Evolutionary conservation across 164 flowering plant genomes (phyloP).

Genomic region (Malania oleifera): DNA sequence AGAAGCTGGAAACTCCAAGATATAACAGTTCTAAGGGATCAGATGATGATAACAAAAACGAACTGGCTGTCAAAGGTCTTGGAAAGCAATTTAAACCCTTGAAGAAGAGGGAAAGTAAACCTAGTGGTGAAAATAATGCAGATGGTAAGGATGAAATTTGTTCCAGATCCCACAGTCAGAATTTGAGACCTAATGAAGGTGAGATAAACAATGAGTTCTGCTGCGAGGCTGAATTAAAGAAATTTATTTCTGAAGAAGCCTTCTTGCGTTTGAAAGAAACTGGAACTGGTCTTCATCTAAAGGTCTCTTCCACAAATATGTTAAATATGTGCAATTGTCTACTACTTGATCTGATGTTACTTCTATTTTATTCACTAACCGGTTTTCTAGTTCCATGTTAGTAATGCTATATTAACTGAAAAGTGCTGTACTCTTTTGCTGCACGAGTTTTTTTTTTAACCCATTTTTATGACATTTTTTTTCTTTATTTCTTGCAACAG

Average conservation of each 20-base stretch:
- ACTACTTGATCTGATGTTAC: background rate
- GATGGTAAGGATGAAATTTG: slow-evolving; percentile 26
- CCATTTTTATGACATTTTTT: background rate
- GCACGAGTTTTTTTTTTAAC: background rate
- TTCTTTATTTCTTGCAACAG: slow-evolving; percentile 36
- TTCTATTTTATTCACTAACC: background rate
- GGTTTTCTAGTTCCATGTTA: background rate
- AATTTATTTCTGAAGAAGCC: slow-evolving; percentile 57
- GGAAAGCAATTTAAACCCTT: slow-evolving; percentile 77
- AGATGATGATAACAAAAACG: slow-evolving; percentile 26
- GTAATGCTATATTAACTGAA: background rate
- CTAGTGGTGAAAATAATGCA: slow-evolving; percentile 14
- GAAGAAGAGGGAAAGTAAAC: slow-evolving; percentile 63
- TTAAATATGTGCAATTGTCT: background rate
- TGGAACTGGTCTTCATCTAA: slow-evolving; percentile 73
- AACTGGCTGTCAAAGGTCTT: slow-evolving; percentile 66
- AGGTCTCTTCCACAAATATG: slow-evolving; percentile 36
- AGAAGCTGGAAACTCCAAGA: slow-evolving; percentile 51
- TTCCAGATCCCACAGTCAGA: slow-evolving; percentile 8
- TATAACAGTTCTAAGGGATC: slow-evolving; percentile 27
- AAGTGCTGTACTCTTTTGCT: background rate
- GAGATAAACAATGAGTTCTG: slow-evolving; percentile 26
- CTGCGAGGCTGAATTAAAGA: slow-evolving; percentile 39
- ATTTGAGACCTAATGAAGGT: slow-evolving; percentile 10
- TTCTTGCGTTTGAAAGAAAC: slow-evolving; percentile 66